Evolutionary conservation across 345 rosid genomes (phyloP).

Genomic region (Gossypioides kirkii): DNA sequence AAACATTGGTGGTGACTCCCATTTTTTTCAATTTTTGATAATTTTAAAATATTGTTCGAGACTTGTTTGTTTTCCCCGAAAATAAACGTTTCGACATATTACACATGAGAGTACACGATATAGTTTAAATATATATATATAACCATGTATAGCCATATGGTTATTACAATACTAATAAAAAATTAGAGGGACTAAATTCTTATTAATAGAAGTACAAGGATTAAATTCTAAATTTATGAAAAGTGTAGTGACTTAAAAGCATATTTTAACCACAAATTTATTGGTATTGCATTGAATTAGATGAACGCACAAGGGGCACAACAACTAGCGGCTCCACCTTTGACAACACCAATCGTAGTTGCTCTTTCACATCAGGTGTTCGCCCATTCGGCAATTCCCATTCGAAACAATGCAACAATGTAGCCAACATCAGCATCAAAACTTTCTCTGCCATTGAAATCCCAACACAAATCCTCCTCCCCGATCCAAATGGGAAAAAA

Average conservation of each 20-base stretch:
- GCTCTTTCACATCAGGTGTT: slow-evolving; percentile 9
- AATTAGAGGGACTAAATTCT: fast-evolving
- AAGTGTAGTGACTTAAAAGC: too few species aligned
- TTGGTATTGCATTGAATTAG: not conserved
- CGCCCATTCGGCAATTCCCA: not conserved
- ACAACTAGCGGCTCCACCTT: slow-evolving; percentile 10
- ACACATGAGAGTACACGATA: too few species aligned
- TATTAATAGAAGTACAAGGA: fast-evolving
- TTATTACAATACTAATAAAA: too few species aligned
- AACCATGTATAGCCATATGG: too few species aligned
- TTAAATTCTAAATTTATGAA: too few species aligned
- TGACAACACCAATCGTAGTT: slow-evolving; percentile 7
- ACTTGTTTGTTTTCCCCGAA: too few species aligned
- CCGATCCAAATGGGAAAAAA: slow-evolving; percentile 21
- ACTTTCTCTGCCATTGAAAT: slow-evolving; percentile 18
- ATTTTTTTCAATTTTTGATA: too few species aligned
- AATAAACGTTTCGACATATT: too few species aligned
- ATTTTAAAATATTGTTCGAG: too few species aligned
- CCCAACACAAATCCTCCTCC: slow-evolving; percentile 26
- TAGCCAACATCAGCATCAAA: not conserved
- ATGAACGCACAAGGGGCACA: slow-evolving; percentile 4
- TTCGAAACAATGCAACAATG: slow-evolving; percentile 7
- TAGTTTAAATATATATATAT: too few species aligned
- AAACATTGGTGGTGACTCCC: too few species aligned
- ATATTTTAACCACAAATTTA: not conserved